Evolutionary conservation across 371 early-diverging fungal genomes (phyloP), one percentile per base, ranked within the genome.

Genomic region (Parasitella parasitica): DNA sequence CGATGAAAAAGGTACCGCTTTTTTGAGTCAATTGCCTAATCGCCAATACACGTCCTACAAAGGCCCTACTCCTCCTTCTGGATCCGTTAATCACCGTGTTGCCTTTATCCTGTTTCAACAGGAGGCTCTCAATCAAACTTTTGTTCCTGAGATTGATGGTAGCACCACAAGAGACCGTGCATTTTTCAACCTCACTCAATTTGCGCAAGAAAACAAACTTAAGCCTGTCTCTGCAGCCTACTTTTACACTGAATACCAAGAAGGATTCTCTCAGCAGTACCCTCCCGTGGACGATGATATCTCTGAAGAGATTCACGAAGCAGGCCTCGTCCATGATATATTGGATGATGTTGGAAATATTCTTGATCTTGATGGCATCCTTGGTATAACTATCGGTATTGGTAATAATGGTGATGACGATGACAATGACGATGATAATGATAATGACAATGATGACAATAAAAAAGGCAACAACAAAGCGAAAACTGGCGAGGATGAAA

Each of bases 31-130:
- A 34, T 12, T 20, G 22, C 34, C 56, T n/a, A 26, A 12, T 18
- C 16, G 50, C 9, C 49, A 56, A 37, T 59, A 52, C 13, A 56
- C 46, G 2, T 22, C 61, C 11, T 61, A 61, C 28, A 37, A 38
- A 26, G 63, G 57, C 6, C 63, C 63, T 51, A 57, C 39, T n/a
- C 57, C 57, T 35, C 63, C 63, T 1, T n/a, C 20, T 26, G 57
- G 20, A 30, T 20, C 48, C 9, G 22, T 49, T 13, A 53, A 57
- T 3, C 70, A 72, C 9, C 72, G 70, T 18, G 60, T 72, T 36
- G 64, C 64, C 1, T 75, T 72, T 52, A 62, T 65, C 4, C 41
- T 75, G 8, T 72, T 61, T 38, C 68, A 75, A 34, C 76, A 75
- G 48, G 16, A 28, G 1, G 35, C 52, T 12, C 48, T 39, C 9